These are phyloP conservation scores for Cyberlindnera bimundalis DNA, from an alignment of 805 yeast genomes.

Conservation along the genomic window DNA sequence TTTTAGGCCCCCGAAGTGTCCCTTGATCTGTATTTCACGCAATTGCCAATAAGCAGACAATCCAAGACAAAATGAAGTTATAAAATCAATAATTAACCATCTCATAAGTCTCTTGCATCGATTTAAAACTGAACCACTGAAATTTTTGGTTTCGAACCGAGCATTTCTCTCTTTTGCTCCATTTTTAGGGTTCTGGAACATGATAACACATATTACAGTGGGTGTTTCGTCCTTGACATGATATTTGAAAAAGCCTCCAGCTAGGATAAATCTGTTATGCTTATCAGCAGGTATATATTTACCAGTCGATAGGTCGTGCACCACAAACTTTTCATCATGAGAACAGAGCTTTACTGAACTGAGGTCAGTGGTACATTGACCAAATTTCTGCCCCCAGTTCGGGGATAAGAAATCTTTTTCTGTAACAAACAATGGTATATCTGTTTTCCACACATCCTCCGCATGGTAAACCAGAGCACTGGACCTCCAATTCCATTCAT, in stretches of 20 bases:
- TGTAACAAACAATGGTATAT: conserved; percentile 3
- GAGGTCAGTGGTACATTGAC: conserved; percentile 7
- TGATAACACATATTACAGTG: not conserved
- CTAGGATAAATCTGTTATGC: conserved; percentile 2
- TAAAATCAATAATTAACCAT: not conserved
- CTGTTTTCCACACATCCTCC: not conserved
- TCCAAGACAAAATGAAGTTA: not conserved
- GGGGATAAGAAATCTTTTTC: conserved; percentile 2
- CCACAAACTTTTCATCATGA: not conserved
- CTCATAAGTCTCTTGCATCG: not conserved
- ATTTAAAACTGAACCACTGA: not conserved
- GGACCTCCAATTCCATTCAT: conserved; percentile 9
- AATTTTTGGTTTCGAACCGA: not conserved
- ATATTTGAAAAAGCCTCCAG: not conserved
- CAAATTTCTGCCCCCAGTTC: conserved; percentile 6
- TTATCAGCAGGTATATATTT: not conserved
- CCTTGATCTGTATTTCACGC: not conserved
- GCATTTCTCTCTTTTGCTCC: conserved; percentile 4
- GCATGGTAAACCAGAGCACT: conserved; percentile 3
- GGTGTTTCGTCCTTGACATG: not conserved
- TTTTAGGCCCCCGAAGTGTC: not conserved
- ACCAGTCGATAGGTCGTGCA: not conserved
- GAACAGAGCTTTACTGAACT: conserved; percentile 2
- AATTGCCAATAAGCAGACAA: not conserved
- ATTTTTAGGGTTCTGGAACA: conserved; percentile 1